Evolutionary conservation across 2,329 filamentous ascomycete genomes (phyloP).

Genomic region (Aspergillus pseudonomiae): DNA sequence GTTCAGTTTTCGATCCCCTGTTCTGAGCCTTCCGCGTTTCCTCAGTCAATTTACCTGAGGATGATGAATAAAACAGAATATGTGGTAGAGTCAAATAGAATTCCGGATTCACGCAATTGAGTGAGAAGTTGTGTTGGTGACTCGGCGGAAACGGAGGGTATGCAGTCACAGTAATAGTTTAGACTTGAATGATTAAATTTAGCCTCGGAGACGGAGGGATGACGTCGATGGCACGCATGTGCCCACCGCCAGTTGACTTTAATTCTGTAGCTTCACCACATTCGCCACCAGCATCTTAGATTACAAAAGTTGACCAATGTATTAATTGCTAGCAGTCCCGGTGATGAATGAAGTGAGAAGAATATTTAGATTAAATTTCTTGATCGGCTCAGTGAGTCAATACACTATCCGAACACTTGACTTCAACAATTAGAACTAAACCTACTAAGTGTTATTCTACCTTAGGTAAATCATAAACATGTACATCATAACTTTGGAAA

Average conservation of each 20-base stretch:
- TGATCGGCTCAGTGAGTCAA: background rate
- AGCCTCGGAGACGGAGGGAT: background rate
- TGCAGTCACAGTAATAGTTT: too few species aligned
- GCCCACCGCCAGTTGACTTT: background rate
- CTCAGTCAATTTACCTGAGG: background rate
- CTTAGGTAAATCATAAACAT: constrained; percentile 4
- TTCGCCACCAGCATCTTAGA: background rate
- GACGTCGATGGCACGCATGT: background rate
- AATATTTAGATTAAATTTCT: background rate
- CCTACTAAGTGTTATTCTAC: background rate
- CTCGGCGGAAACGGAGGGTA: background rate
- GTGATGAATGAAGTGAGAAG: background rate
- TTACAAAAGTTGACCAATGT: too few species aligned
- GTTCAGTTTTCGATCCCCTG: background rate
- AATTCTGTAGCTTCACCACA: background rate
- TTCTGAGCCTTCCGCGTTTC: background rate
- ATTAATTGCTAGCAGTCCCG: too few species aligned
- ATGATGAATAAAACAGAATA: background rate
- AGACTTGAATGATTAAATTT: background rate
- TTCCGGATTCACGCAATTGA: background rate
- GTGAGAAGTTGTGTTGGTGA: background rate
- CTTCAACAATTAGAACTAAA: background rate
- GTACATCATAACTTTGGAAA: constrained; percentile 9
- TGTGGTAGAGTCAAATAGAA: too few species aligned
- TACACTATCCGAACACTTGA: background rate